Evolutionary conservation across 768 basidiomycete species (phyloP).

Genomic region (Auriscalpium orientale): DNA sequence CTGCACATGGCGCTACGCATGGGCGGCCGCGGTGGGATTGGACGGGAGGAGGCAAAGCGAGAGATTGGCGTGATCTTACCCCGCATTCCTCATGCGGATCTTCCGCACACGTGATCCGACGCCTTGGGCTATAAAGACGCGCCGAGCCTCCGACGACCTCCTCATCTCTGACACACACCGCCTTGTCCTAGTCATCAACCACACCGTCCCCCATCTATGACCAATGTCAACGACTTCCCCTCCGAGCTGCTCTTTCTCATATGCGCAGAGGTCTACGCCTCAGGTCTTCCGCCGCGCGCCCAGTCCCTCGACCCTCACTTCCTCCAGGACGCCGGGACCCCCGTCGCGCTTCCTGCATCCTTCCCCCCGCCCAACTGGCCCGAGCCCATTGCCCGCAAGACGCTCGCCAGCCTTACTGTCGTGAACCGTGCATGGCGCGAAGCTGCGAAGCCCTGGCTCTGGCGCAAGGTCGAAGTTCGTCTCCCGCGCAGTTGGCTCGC

Average conservation of each 20-base stretch:
- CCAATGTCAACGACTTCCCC: constrained; percentile 36
- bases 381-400: constrained; percentile 54
- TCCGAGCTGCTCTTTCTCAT: constrained; percentile 67
- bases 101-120: not conserved
- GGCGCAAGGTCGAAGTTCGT: constrained; percentile 76
- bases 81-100: not conserved
- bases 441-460: constrained; percentile 85
- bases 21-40: too few species aligned
- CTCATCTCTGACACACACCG: not conserved
- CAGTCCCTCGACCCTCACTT: constrained; percentile 66
- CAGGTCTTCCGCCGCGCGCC: constrained; percentile 45
- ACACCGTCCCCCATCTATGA: not conserved
- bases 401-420: constrained; percentile 65
- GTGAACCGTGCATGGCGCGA: constrained; percentile 73
- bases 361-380: constrained; percentile 64
- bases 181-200: not conserved
- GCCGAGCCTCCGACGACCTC: too few species aligned
- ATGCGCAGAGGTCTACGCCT: constrained; percentile 62
- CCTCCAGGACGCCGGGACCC: constrained; percentile 34
- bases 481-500: constrained; percentile 81
- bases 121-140: not conserved
- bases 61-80: not conserved
- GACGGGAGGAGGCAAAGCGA: too few species aligned
- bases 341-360: constrained; percentile 66
- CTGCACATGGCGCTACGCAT: too few species aligned